Conservation (phyloP, 1,139 yeast genomes). For the Diutina catenulata region DNA sequence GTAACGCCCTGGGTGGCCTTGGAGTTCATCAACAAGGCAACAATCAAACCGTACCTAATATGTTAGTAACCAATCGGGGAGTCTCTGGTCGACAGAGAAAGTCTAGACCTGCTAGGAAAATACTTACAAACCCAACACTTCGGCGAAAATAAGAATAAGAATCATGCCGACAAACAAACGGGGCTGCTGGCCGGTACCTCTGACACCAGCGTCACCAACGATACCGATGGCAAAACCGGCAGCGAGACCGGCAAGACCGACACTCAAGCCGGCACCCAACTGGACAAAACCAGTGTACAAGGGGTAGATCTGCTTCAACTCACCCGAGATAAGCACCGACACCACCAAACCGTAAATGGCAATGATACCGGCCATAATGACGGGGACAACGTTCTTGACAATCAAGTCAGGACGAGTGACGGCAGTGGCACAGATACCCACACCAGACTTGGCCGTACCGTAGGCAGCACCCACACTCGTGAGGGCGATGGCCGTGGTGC, state of each 20-base stretch:
- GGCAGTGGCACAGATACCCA: slow-evolving; percentile 98
- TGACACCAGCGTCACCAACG: slow-evolving; percentile 98
- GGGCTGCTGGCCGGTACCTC: slow-evolving; percentile 95
- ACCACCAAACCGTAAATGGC: slow-evolving; percentile 98
- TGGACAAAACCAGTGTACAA: slow-evolving; percentile 96
- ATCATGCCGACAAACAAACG: slow-evolving; percentile 96
- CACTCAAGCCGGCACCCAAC: slow-evolving; percentile 96
- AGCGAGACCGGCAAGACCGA: slow-evolving; percentile 93
- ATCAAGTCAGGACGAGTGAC: slow-evolving; percentile 93
- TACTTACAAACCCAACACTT: slow-evolving; percentile 93
- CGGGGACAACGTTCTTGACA: slow-evolving; percentile 88
- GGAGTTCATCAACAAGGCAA: slow-evolving; percentile 92
- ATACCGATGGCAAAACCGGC: slow-evolving; percentile 98
- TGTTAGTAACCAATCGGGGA: no score
- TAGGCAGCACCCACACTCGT: slow-evolving; percentile 98
- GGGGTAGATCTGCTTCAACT: slow-evolving; percentile 70
- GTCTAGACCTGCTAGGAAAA: no score
- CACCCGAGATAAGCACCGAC: slow-evolving; percentile 86
- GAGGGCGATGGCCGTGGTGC: slow-evolving; percentile 97
- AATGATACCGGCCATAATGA: slow-evolving; percentile 98
- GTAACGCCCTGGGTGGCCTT: slow-evolving; percentile 90
- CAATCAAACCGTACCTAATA: slow-evolving; percentile 97
- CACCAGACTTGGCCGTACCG: slow-evolving; percentile 99
- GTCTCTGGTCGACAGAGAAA: no score
- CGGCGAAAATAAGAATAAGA: slow-evolving; percentile 94